Base-by-base conservation (phyloP, 2,329 filamentous ascomycete genomes). In the Stachybotrys echinatus region DNA sequence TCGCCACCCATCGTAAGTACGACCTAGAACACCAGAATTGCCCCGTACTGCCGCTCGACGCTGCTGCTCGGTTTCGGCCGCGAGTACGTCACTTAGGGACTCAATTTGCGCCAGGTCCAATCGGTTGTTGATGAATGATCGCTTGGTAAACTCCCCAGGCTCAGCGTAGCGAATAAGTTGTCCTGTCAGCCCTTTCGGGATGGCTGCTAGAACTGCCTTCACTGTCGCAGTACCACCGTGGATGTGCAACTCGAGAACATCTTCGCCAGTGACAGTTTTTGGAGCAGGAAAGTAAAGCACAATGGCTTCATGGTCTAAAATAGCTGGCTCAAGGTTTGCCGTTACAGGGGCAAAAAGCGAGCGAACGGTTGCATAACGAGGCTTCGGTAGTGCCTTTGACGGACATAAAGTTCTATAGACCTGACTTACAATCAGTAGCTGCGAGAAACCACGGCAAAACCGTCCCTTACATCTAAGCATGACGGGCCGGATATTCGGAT, bases 141-240 rank as follows among this genome's bases (percentile, higher is more conserved):
- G 85, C 53, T 86, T 85, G 4, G 94, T 99, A 67, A 99, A 99
- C 65, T 99, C 94, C 49, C 94, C 94, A 0, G 94, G 87, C 63
- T 96, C 92, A 3, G 94, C 94, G 64, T 95, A 95, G 23, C 91
- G 88, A 51, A 96, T 83, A 12, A 59, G 61, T 20, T 53, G 53
- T 12, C 40, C 12, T 12, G 59, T 47, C 19, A 48, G 57, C 56
- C 77, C 83, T 42, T 70, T 69, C 0, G 88, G 79, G 50, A 99
- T 88, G 5, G 91, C 90, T 21, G 80, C 72, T 3, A 99, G 75
- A 0, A 96, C 88, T 2, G 92, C 89, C 61, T 88, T 91, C 42
- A 96, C 87, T 6, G 94, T 91, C 2, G 94, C 94, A 3, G 85
- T 79, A 0, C 94, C 92, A 23, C 94, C 94, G 62, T 99, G 94